Conservation (phyloP, 2,329 filamentous ascomycete genomes). For the Fusarium newnesense region DNA sequence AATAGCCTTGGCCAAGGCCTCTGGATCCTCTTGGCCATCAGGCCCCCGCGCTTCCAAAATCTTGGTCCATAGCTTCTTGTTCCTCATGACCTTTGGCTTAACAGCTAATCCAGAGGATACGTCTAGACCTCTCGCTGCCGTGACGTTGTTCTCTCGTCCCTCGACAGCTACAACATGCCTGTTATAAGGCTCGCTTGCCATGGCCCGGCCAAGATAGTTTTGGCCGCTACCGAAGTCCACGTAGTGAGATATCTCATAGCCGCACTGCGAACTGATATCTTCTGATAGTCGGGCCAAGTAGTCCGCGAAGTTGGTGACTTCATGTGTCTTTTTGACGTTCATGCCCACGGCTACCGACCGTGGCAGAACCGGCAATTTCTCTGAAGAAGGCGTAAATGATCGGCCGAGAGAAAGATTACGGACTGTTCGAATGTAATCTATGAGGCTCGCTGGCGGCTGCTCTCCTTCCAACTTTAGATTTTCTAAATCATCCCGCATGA, state of each 20-base stretch:
- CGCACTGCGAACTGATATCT: conserved; percentile 68
- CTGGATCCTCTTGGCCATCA: conserved; percentile 54
- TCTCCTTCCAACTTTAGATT: conserved; percentile 41
- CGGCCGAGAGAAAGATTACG: conserved; percentile 75
- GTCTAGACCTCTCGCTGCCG: conserved; percentile 85
- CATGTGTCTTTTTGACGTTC: conserved; percentile 95
- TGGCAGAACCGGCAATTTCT: conserved; percentile 68
- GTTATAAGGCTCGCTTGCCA: conserved; percentile 88
- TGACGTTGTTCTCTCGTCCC: conserved; percentile 85
- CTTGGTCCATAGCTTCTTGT: conserved; percentile 81
- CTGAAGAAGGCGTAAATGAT: conserved; percentile 60
- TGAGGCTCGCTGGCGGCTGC: conserved; percentile 64
- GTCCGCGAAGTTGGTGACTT: conserved; percentile 89
- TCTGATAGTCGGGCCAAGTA: conserved; percentile 75
- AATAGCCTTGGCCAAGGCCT: conserved; percentile 47
- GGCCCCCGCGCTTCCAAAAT: conserved; percentile 54
- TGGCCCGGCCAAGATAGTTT: conserved; percentile 90
- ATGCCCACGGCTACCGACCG: conserved; percentile 85
- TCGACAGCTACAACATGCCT: conserved; percentile 91
- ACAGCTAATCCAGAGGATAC: conserved; percentile 80
- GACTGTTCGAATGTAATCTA: conserved; percentile 78
- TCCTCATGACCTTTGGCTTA: conserved; percentile 78
- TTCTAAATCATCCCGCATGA: conserved; percentile 80
- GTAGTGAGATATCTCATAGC: conserved; percentile 78
- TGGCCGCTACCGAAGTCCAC: conserved; percentile 97